phyloP scores from a whole-genome alignment of 176 grass and related monocot genomes.

The Eremochloa ophiuroides region DNA sequence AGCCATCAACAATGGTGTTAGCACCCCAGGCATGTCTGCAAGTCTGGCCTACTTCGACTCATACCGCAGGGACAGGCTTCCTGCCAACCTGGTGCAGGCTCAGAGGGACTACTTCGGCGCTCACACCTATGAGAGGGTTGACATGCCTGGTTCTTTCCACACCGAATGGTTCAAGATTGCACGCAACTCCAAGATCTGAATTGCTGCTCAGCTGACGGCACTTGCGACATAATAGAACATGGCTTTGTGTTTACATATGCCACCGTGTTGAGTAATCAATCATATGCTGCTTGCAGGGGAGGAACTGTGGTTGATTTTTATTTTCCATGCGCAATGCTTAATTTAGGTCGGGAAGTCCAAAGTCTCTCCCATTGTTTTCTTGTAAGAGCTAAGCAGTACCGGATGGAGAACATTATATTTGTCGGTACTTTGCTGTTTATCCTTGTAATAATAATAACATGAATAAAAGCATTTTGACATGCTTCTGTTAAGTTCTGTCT shows the following conservation, averaged over 20 bases:
- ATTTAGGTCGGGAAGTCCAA: background rate
- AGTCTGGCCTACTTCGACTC: slow-evolving; percentile 82
- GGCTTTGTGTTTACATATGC: background rate
- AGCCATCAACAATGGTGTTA: slow-evolving; percentile 70
- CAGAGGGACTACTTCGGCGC: slow-evolving; percentile 84
- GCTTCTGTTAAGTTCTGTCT: background rate
- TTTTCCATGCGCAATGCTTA: background rate
- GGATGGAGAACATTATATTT: slow-evolving; percentile 22
- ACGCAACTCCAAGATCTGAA: slow-evolving; percentile 53
- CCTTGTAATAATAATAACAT: slow-evolving; percentile 22
- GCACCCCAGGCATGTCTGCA: slow-evolving; percentile 66
- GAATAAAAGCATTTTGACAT: slow-evolving; percentile 32
- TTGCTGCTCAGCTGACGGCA: background rate
- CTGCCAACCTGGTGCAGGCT: slow-evolving; percentile 74
- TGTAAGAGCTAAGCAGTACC: slow-evolving; percentile 13
- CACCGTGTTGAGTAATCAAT: background rate
- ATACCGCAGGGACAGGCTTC: slow-evolving; percentile 63
- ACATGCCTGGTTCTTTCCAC: slow-evolving; percentile 66
- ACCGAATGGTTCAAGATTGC: slow-evolving; percentile 87
- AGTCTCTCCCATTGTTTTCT: background rate
- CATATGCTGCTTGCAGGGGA: slow-evolving; percentile 8
- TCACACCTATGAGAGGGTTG: slow-evolving; percentile 80
- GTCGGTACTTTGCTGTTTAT: background rate
- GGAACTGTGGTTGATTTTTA: slow-evolving; percentile 4
- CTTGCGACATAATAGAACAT: background rate